These are phyloP conservation scores for Penicillium sp. DNA, from an alignment of 2,329 filamentous ascomycete genomes.

Conservation along the genomic window DNA sequence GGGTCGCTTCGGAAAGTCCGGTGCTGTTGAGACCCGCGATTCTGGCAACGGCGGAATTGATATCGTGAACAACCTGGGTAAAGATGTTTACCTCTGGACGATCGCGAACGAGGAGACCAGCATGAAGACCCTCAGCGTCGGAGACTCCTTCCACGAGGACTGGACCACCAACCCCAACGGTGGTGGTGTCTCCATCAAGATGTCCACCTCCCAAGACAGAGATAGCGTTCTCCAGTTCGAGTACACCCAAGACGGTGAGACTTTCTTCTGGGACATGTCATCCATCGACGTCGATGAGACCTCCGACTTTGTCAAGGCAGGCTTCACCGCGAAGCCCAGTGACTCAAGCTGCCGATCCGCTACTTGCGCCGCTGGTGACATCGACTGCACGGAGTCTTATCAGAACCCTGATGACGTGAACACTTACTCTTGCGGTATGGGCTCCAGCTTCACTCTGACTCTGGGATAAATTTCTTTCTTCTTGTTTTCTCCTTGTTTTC, in stretches of 20 bases:
- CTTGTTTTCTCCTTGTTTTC: not conserved
- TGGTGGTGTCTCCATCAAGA: slow-evolving; percentile 39
- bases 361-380: slow-evolving; percentile 33
- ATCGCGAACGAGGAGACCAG: slow-evolving; percentile 22
- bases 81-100: slow-evolving; percentile 36
- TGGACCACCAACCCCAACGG: slow-evolving; percentile 33
- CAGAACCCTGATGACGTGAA: slow-evolving; percentile 37
- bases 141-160: slow-evolving; percentile 30
- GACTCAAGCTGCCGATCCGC: slow-evolving; percentile 31
- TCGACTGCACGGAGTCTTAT: slow-evolving; percentile 35
- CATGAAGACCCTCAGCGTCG: slow-evolving; percentile 29
- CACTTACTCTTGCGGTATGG: slow-evolving; percentile 34
- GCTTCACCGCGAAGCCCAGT: slow-evolving; percentile 32
- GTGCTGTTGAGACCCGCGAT: slow-evolving; percentile 1
- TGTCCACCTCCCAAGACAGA: slow-evolving; percentile 23
- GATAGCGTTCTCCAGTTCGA: slow-evolving; percentile 30
- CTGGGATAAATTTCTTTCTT: slow-evolving; percentile 27
- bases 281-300: slow-evolving; percentile 34
- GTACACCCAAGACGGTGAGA: slow-evolving; percentile 34
- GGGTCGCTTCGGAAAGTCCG: slow-evolving; percentile 6
- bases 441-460: slow-evolving; percentile 31
- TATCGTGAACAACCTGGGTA: slow-evolving; percentile 35
- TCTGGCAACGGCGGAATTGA: slow-evolving; percentile 23
- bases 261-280: slow-evolving; percentile 41
- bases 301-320: slow-evolving; percentile 34